These are phyloP conservation scores for Nicotiana obtusifolia DNA, from an alignment of 257 asterid genomes.

Conservation along the genomic window DNA sequence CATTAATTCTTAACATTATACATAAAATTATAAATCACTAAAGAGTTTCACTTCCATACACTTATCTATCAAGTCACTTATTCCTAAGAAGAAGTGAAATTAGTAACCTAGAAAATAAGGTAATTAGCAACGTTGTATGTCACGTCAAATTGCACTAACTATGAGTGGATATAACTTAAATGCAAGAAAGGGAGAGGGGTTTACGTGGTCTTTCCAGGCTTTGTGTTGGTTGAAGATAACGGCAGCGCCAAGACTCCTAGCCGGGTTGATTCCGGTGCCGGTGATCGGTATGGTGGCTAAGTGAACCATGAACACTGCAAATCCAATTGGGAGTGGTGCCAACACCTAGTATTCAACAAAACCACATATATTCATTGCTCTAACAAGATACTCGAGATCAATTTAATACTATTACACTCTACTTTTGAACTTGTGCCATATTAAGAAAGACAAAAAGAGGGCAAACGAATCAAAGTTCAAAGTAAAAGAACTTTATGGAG, in stretches of 20 bases:
- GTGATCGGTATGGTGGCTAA: slow-evolving; percentile 74
- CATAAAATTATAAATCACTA: too few species aligned
- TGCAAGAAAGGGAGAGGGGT: background rate
- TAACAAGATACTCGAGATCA: background rate
- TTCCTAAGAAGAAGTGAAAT: too few species aligned
- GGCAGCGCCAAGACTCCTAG: slow-evolving; percentile 84
- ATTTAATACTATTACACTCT: background rate
- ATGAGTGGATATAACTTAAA: too few species aligned
- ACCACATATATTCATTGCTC: background rate
- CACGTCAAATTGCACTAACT: background rate
- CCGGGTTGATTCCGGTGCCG: slow-evolving; percentile 83
- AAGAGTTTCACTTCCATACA: background rate
- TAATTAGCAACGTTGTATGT: too few species aligned
- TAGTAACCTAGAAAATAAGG: background rate
- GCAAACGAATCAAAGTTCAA: background rate
- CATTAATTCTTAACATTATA: too few species aligned
- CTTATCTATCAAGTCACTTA: background rate
- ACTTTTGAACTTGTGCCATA: background rate
- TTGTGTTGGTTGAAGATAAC: slow-evolving; percentile 43
- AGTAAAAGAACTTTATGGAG: background rate
- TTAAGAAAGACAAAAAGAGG: background rate
- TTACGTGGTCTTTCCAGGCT: slow-evolving; percentile 66
- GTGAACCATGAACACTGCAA: slow-evolving; percentile 79
- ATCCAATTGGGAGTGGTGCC: slow-evolving; percentile 86
- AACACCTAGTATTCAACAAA: slow-evolving; percentile 33